Percentiles rank a stretch among this genome's conserved stretches.
These are phyloP conservation scores for Lipomyces yamadae DNA, from an alignment of 805 yeast genomes.

Conservation along the genomic window DNA sequence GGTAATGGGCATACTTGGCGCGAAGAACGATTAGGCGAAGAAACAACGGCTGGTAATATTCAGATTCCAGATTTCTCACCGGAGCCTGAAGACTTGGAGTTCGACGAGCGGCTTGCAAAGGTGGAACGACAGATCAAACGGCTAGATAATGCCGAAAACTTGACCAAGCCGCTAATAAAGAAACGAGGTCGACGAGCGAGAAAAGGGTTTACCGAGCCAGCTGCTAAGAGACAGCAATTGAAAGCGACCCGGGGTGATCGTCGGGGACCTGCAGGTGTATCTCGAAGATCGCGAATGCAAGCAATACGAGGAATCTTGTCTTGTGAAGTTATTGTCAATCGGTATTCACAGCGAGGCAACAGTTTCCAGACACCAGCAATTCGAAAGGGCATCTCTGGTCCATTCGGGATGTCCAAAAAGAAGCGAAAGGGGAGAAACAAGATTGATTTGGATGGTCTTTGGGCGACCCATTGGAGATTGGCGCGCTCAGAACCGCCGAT, in stretches of 20 bases:
- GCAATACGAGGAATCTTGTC: slow-evolving; percentile 10
- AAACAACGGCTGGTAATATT: neutral
- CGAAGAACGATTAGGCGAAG: neutral
- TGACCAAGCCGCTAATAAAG: neutral
- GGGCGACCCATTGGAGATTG: slow-evolving; percentile 31
- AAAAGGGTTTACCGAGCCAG: neutral
- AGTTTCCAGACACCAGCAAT: slow-evolving; percentile 1
- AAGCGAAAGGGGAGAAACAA: slow-evolving; percentile 9
- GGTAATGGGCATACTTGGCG: neutral
- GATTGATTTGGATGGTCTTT: slow-evolving; percentile 23
- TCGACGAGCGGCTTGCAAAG: neutral
- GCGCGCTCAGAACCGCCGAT: slow-evolving; percentile 9
- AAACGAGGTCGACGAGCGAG: neutral
- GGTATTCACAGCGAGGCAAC: slow-evolving; percentile 12
- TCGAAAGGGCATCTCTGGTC: neutral
- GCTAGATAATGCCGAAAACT: neutral
- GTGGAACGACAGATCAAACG: neutral
- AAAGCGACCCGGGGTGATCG: slow-evolving; percentile 3
- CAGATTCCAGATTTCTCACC: neutral
- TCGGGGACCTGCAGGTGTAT: neutral
- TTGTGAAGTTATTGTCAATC: slow-evolving; percentile 13
- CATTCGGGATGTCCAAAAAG: slow-evolving; percentile 4
- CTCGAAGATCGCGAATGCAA: neutral
- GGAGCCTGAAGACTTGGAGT: neutral
- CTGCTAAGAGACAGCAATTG: neutral